A percentile compares a stretch with the other conserved stretches of the same genome.
Evolutionary conservation across 768 basidiomycete genomes (phyloP).

Genomic region (Dacryopinax primogenitus): DNA sequence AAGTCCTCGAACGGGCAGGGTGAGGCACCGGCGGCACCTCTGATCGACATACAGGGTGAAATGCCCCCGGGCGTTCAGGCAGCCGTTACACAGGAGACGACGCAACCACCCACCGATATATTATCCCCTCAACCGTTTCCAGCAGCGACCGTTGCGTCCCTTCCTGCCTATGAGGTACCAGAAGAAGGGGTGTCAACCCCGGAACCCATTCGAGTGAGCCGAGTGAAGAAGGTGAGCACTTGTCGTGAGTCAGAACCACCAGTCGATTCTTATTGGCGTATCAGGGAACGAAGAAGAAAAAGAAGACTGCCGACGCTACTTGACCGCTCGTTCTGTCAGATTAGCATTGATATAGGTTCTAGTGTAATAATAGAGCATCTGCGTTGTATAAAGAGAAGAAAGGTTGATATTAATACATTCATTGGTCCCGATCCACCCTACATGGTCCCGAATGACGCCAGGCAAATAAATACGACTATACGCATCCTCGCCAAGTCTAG

Average conservation of each 20-base stretch:
- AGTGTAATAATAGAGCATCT: not conserved
- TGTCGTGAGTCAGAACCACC: constrained; percentile 43
- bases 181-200: constrained; percentile 43
- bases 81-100: no score
- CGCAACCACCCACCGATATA: not conserved
- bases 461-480: no score
- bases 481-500: not conserved
- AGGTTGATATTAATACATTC: not conserved
- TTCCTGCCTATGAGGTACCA: constrained; percentile 43
- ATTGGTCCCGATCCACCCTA: not conserved
- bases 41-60: not conserved
- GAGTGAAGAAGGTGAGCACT: constrained; percentile 48
- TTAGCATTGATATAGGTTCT: not conserved
- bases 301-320: not conserved
- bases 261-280: not conserved
- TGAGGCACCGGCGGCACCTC: not conserved
- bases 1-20: constrained; percentile 30
- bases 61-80: no score
- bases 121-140: constrained; percentile 13
- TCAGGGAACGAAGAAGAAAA: not conserved
- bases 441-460: no score
- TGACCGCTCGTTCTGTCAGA: not conserved
- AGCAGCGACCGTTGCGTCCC: constrained; percentile 22
- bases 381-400: not conserved
- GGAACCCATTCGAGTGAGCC: constrained; percentile 63